Conservation (phyloP, 495 filamentous ascomycete species). For the Hypoxylon lienhwacheense region DNA sequence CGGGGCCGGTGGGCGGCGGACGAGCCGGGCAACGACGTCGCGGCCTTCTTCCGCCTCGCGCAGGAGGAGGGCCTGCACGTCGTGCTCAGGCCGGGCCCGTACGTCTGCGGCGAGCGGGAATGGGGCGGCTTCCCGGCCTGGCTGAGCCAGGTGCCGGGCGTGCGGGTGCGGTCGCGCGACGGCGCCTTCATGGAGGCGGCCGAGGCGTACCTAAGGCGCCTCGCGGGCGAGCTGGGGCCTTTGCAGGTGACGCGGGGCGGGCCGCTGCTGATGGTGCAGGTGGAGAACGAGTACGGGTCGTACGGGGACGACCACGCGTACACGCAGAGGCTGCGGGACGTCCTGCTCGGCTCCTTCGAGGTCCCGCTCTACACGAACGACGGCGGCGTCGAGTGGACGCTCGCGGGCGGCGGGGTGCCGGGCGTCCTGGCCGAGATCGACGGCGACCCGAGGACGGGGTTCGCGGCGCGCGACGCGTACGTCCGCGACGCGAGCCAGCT, state of each 20-base stretch:
- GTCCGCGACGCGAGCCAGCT: conserved; percentile 45
- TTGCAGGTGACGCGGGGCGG: conserved; percentile 46
- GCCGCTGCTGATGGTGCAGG: conserved; percentile 52
- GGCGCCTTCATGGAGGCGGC: conserved; percentile 43
- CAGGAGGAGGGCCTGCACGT: conserved; percentile 48
- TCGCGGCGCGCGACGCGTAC: conserved; percentile 44
- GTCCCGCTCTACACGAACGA: conserved; percentile 53
- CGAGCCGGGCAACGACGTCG: conserved; percentile 44
- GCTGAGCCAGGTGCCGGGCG: conserved; percentile 43
- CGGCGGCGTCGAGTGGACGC: conserved; percentile 45
- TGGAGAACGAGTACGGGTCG: conserved; percentile 56
- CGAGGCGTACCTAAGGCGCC: conserved; percentile 40
- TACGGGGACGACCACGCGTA: conserved; percentile 49
- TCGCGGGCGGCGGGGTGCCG: conserved; percentile 46
- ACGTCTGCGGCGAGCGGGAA: conserved; percentile 53
- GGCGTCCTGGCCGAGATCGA: conserved; percentile 49
- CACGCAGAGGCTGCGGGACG: conserved; percentile 41
- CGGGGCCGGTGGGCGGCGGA: conserved; percentile 40
- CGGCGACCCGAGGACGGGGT: conserved; percentile 47
- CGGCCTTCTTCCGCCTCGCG: conserved; percentile 46
- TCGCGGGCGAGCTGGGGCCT: conserved; percentile 41
- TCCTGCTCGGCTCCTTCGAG: conserved; percentile 43
- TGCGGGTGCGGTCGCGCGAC: conserved; percentile 46
- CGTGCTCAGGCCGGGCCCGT: conserved; percentile 50
- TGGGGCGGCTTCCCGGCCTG: conserved; percentile 55